phyloP scores from a whole-genome alignment of 116 monocot species.

The Zostera marina region DNA sequence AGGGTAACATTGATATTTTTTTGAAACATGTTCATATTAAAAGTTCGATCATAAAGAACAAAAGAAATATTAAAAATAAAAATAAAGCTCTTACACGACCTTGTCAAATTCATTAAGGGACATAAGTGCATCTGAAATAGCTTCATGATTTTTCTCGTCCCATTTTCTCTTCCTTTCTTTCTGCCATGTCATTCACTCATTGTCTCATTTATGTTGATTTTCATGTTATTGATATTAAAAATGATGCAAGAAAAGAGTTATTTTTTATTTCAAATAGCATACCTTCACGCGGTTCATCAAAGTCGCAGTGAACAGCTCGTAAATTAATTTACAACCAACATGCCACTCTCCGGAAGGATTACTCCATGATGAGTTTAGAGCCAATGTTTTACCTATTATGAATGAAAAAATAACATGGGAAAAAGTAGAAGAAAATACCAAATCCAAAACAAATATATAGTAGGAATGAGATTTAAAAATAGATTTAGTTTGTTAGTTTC shows the following conservation, averaged over 20 bases:
- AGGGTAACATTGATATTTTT: no score
- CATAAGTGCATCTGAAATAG: slow-evolving; percentile 60
- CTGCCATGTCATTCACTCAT: slow-evolving; percentile 23
- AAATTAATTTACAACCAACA: slow-evolving; percentile 34
- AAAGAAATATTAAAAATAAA: not conserved
- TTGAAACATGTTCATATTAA: no score
- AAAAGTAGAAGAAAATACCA: not conserved
- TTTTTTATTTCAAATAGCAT: not conserved
- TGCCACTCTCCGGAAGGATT: slow-evolving; percentile 42
- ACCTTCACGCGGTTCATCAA: slow-evolving; percentile 31
- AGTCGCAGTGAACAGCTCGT: slow-evolving; percentile 27
- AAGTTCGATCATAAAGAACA: not conserved
- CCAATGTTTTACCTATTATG: slow-evolving; percentile 4
- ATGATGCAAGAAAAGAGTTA: not conserved
- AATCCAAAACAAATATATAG: not conserved
- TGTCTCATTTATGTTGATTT: not conserved
- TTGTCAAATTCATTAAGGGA: slow-evolving; percentile 87
- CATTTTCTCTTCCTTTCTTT: slow-evolving; percentile 93
- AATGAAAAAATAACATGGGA: not conserved
- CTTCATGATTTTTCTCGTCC: slow-evolving; percentile 91
- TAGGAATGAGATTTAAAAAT: not conserved
- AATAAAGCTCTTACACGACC: slow-evolving; percentile 18
- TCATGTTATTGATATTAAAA: not conserved
- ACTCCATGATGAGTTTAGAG: slow-evolving; percentile 24
- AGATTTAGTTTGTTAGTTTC: no score